Base-by-base conservation (phyloP, 352 stramenopile species). In the Globisporangium parvum region DNA sequence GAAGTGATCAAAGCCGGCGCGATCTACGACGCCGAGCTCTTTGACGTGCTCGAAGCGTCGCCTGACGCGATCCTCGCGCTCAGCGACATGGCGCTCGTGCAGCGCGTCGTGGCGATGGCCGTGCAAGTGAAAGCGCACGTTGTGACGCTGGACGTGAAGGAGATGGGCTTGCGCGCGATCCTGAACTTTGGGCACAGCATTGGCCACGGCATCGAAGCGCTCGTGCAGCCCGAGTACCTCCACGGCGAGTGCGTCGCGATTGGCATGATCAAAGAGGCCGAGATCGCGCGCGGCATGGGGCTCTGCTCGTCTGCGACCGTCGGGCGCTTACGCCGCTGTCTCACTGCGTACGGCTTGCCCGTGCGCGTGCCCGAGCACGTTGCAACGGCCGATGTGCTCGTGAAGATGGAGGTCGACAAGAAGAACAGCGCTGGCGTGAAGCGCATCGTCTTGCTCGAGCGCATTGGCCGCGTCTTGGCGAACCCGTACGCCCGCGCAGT, bases 131-230 rank as follows among this genome's bases (percentile, higher is more conserved):
- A 99, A 73, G 91, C 94, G 24, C 86, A 87, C 42, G 94, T 99
- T 24, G 96, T 99, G 14, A 96, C 95, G 35, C 72, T 87, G 14
- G 96, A 99, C 67, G 95, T 97, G 51, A 95, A 95, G 66, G 96
- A 99, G 71, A 94, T 93, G 59, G 96, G 95, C 1, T 58, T 98
- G 26, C 84, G 97, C 17, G 96, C 96, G 15, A 98, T 98, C 37
- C 85, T 99, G 39, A 99, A 99, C 77, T 93, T 99, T 58, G 97
- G 97, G n/a, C 97, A 99, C 81, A 99, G 96, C 51, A 96, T 99
- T 62, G 97, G 96, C 55, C 97, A 99, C 70, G 96, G 96, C 47
- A 98, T 99, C 58, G 97, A 99, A 71, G 96, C 96, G 65, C 75
- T 97, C 53, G 73, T 97, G 26, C 95, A 97, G 47, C 98, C 98